Evolutionary conservation across 768 basidiomycete genomes (phyloP).

Genomic region (Lentinula sp.): DNA sequence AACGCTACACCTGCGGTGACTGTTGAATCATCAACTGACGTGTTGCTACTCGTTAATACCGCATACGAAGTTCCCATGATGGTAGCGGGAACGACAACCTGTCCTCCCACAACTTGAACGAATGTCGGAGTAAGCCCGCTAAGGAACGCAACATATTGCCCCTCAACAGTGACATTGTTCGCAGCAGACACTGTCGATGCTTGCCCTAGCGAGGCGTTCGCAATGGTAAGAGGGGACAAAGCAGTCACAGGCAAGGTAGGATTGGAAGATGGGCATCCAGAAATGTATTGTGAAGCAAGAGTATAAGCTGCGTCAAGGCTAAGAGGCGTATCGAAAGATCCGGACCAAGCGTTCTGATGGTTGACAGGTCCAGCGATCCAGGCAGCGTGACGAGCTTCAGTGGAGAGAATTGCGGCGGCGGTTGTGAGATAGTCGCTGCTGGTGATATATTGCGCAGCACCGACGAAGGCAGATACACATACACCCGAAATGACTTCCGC

Average conservation of each 20-base stretch:
- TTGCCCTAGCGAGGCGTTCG: slow-evolving; percentile 21
- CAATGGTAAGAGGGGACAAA: slow-evolving; percentile 36
- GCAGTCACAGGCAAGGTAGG: slow-evolving; percentile 38
- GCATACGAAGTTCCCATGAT: not conserved
- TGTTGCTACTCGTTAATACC: not conserved
- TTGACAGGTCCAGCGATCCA: slow-evolving; percentile 54
- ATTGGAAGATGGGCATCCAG: slow-evolving; percentile 41
- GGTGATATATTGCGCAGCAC: slow-evolving; percentile 36
- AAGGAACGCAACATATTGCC: slow-evolving; percentile 33
- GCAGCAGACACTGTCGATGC: slow-evolving; percentile 19
- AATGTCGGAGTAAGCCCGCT: slow-evolving; percentile 26
- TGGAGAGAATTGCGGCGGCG: slow-evolving; percentile 43
- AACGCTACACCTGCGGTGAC: not conserved
- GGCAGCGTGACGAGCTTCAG: slow-evolving; percentile 56
- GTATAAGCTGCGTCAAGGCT: slow-evolving; percentile 39
- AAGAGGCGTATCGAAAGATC: slow-evolving; percentile 37
- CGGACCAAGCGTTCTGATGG: slow-evolving; percentile 47
- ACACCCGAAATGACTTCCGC: slow-evolving; percentile 49
- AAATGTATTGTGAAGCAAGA: slow-evolving; percentile 38
- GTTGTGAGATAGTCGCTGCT: slow-evolving; percentile 35
- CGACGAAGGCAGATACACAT: slow-evolving; percentile 39
- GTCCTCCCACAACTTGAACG: not conserved
- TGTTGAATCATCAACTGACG: not conserved
- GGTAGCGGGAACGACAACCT: not conserved
- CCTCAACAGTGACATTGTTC: slow-evolving; percentile 5